These are phyloP conservation scores for Pelargonium cotyledonis DNA, from an alignment of 441 rosid species.

Conservation along the genomic window DNA sequence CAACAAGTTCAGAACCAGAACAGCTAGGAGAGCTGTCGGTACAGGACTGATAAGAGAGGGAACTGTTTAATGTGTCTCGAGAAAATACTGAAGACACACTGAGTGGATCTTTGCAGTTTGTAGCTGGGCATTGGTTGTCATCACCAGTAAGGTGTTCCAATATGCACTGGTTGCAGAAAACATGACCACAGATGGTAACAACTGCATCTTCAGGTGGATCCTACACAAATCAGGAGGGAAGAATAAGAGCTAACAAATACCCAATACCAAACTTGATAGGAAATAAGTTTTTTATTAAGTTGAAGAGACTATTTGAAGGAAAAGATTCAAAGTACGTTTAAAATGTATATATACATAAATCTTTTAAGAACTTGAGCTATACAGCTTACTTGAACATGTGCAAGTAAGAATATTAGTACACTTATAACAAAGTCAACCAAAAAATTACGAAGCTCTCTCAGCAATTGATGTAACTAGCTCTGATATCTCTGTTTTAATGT, in stretches of 20 bases:
- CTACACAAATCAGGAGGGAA: conserved; percentile 28
- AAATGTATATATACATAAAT: neutral
- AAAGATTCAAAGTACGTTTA: too few species aligned
- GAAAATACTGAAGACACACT: conserved; percentile 48
- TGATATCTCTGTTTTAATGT: neutral
- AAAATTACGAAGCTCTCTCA: too few species aligned
- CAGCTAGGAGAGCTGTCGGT: conserved; percentile 25
- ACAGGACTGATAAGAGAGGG: conserved; percentile 34
- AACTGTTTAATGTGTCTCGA: conserved; percentile 37
- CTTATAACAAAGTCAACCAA: neutral
- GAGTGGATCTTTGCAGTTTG: conserved; percentile 53
- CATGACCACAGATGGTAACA: conserved; percentile 71
- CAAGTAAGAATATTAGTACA: neutral
- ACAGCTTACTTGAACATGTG: neutral
- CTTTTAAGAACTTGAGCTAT: neutral
- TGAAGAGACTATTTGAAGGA: too few species aligned
- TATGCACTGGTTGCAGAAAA: conserved; percentile 85
- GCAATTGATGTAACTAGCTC: neutral
- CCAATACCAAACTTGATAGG: neutral
- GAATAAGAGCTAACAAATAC: neutral
- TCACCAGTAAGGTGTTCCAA: conserved; percentile 65
- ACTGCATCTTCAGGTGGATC: conserved; percentile 96
- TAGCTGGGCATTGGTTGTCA: conserved; percentile 53
- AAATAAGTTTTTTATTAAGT: too few species aligned
- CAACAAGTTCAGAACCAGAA: conserved; percentile 35